Conservation (phyloP, 441 rosid genomes). For the Sinapis alba region DNA sequence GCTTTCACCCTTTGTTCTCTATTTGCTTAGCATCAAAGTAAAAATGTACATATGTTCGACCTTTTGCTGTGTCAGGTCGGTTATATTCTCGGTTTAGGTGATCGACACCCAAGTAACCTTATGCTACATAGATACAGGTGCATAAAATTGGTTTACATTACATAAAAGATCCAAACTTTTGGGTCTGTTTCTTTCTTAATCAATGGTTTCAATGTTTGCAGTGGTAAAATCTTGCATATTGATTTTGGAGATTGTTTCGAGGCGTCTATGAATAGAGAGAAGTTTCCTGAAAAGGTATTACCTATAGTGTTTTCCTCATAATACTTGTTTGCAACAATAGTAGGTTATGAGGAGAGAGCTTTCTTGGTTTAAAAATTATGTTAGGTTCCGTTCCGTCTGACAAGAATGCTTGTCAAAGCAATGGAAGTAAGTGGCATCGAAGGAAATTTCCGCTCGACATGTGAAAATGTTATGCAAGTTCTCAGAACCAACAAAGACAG, state of each 20-base stretch:
- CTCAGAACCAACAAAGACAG: constrained; percentile 92
- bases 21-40: constrained; percentile 6
- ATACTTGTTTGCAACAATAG: not conserved
- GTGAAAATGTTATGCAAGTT: constrained; percentile 99
- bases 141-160: not conserved
- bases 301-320: not conserved
- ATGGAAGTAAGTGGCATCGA: constrained; percentile 99
- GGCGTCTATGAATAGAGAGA: constrained; percentile 98
- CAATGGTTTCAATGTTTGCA: constrained; percentile 42
- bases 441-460: constrained; percentile 95
- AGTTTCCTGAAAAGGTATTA: constrained; percentile 95
- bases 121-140: constrained; percentile 96
- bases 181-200: constrained; percentile 8
- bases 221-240: constrained; percentile 98
- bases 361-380: not conserved
- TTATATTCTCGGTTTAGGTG: constrained; percentile 99
- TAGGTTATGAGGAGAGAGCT: not conserved
- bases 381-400: constrained; percentile 98
- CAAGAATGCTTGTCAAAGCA: constrained; percentile 99
- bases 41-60: not conserved
- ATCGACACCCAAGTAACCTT: constrained; percentile 99
- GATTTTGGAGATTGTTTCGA: constrained; percentile 99
- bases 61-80: constrained; percentile 77
- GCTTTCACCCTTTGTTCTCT: constrained; percentile 24
- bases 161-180: not conserved